Conservation (phyloP, 1,284 basidiomycete species). For the Kwoniella shivajii region DNA sequence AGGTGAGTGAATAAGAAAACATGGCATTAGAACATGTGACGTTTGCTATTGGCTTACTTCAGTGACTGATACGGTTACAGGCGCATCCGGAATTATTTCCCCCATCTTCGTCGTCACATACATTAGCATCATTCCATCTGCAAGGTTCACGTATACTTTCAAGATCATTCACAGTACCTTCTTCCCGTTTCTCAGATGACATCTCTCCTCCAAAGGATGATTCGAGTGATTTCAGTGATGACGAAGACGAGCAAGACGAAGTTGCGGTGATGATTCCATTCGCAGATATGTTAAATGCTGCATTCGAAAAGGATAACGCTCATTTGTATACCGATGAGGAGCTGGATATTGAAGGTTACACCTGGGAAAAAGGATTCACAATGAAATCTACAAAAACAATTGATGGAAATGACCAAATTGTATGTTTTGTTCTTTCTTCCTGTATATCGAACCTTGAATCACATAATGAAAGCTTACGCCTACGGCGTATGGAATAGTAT, state of each 20-base stretch:
- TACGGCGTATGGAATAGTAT: slow-evolving; percentile 63
- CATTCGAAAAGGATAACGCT: slow-evolving; percentile 79
- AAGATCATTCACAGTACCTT: slow-evolving; percentile 57
- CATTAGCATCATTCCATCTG: slow-evolving; percentile 76
- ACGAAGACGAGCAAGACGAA: slow-evolving; percentile 61
- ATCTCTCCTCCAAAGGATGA: slow-evolving; percentile 30
- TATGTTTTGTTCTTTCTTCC: background rate
- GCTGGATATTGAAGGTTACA: background rate
- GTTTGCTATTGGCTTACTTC: too few species aligned
- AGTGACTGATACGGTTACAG: too few species aligned
- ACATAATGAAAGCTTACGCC: background rate
- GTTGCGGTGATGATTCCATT: slow-evolving; percentile 94
- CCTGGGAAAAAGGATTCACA: slow-evolving; percentile 3
- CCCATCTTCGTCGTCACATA: slow-evolving; percentile 62
- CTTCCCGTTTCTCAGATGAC: slow-evolving; percentile 19
- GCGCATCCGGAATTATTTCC: slow-evolving; percentile 72
- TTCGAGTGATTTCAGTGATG: slow-evolving; percentile 60
- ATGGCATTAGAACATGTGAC: background rate
- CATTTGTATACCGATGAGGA: slow-evolving; percentile 34
- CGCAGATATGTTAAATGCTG: slow-evolving; percentile 92
- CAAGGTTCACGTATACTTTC: slow-evolving; percentile 94
- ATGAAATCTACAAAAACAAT: slow-evolving; percentile 7
- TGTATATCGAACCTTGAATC: background rate
- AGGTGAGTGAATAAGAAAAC: slow-evolving; percentile 56
- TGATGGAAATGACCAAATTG: slow-evolving; percentile 19